Evolutionary conservation across 768 basidiomycete species (phyloP), one percentile per base, ranked within the genome.

Genomic region (Cystobasidium ongulense): DNA sequence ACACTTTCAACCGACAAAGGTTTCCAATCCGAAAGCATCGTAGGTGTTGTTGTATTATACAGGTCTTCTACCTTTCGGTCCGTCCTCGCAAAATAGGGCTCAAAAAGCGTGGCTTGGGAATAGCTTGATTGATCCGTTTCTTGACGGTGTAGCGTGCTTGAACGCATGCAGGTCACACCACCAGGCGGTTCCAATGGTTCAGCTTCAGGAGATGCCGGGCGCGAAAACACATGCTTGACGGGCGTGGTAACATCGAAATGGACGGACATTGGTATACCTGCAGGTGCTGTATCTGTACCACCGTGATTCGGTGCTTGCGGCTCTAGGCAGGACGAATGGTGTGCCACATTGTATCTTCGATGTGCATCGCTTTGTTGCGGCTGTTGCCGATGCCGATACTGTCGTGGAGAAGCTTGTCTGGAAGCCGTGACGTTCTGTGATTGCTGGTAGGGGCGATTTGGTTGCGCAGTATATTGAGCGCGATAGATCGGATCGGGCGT

Each of bases 51-150:
- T 18, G 39, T 41, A 18, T 41, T 7, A 18, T 41, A 41, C 39
- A 7, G 7, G 39, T 8, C 7, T 7, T 17, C 39, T 7, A 39
- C 17, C 17, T 39, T 39, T 17, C 17, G 39, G 8, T 23, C 52
- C 52, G 52, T 54, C 7, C n/a, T 54, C n/a, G 52, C 52, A 10
- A 33, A n/a, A 36, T 52, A 67, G 17, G 39, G 10, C 8, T 67
- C 65, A 21, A 43, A 21, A 4, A 46, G 43, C 2, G 65, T 67
- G 7, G 27, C 31, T 33, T 67, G 65, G 8, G 65, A 67, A 50
- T 67, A 67, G 41, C 7, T 29, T 10, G 65, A 67, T 52, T 33
- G 39, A 67, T 67, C 65, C 1, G 65, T 67, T 41, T 41, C 65
- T 53, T 67, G 65, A 2, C 65, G 43, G 11, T 31, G 65, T 17